Base-by-base conservation (phyloP, 208 protist species). In the Trypanosoma brucei region DNA sequence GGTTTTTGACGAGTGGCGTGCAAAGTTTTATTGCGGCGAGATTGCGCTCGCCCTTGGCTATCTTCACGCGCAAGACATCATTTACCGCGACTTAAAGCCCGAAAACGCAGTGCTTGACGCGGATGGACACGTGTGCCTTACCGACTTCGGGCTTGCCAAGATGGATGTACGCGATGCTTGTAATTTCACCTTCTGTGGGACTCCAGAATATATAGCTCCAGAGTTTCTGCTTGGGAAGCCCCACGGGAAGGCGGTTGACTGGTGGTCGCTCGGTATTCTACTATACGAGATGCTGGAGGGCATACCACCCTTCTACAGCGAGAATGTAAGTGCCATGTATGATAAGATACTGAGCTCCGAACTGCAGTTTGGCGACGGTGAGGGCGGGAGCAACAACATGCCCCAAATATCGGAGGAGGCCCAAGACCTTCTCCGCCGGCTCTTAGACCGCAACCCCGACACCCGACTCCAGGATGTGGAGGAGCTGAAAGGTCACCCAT, bases 221-320 rank as follows among this genome's bases (percentile, higher is more conserved):
- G 95, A 98, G 81, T 83, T 98, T 62, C 71, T 99, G 13, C 68
- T 87, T 52, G 86, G 88, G 31, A 72, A 84, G 14, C 81, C 84
- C 1, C 87, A 99, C 68, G 95, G 95, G 51, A 92, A 91, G 57
- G 91, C 93, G 14, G 95, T 98, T 30, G 98, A 99, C 74, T 98
- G 96, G 96, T 99, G 98, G 97, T 92, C 89, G 13, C 81, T 98
- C n/a, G 98, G 98, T 33, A 94, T 98, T 45, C 70, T 99, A 44
- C 64, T 98, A 30, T 99, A 97, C 68, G 96, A 98, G 79, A 98
- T 98, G 93, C 73, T 98, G 54, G 84, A 90, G 36, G 95, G 94
- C 64, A 83, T 95, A 51, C 82, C 96, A n/a, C 96, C 96, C 2
- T 98, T 97, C 69, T 97, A 94, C 74, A 73, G 83, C 70, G 86